Evolutionary conservation across 2,329 filamentous ascomycete genomes (phyloP).

Genomic region (Rachicladosporium sp.): DNA sequence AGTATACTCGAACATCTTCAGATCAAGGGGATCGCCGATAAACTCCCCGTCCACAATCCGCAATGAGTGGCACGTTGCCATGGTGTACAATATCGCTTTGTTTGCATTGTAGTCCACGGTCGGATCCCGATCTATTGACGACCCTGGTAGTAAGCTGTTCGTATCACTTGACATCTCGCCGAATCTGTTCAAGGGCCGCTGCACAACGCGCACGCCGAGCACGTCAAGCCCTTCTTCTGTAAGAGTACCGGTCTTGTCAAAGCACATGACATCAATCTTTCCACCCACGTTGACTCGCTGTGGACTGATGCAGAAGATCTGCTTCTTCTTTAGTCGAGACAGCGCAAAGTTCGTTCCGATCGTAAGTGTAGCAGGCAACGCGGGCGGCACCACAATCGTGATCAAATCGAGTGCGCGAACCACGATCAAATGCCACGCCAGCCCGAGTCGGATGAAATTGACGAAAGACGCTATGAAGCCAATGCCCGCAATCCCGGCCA

Average conservation of each 20-base stretch:
- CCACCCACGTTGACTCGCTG: conserved; percentile 94
- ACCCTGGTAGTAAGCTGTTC: conserved; percentile 44
- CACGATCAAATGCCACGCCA: conserved; percentile 83
- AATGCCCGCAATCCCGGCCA: conserved; percentile 72
- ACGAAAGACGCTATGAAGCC: conserved; percentile 85
- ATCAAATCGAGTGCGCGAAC: conserved; percentile 88
- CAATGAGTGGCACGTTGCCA: conserved; percentile 94
- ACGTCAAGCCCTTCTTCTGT: conserved; percentile 95
- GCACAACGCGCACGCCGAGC: conserved; percentile 70
- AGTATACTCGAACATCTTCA: conserved; percentile 98
- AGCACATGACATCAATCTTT: conserved; percentile 91
- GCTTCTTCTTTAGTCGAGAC: conserved; percentile 68
- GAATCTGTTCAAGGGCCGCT: conserved; percentile 52
- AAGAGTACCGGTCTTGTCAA: conserved; percentile 96
- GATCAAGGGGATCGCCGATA: conserved; percentile 82
- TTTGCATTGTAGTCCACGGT: conserved; percentile 48
- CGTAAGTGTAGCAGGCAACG: conserved; percentile 83
- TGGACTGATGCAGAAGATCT: conserved; percentile 95
- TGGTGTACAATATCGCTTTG: conserved; percentile 72
- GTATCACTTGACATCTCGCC: conserved; percentile 62
- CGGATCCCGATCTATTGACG: conserved; percentile 45
- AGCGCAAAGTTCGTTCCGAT: conserved; percentile 96
- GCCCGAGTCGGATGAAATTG: conserved; percentile 76
- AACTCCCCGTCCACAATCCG: conserved; percentile 77
- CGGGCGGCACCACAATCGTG: conserved; percentile 93